Conservation (phyloP, 805 yeast genomes). For the Ogataea paradorogensis region DNA sequence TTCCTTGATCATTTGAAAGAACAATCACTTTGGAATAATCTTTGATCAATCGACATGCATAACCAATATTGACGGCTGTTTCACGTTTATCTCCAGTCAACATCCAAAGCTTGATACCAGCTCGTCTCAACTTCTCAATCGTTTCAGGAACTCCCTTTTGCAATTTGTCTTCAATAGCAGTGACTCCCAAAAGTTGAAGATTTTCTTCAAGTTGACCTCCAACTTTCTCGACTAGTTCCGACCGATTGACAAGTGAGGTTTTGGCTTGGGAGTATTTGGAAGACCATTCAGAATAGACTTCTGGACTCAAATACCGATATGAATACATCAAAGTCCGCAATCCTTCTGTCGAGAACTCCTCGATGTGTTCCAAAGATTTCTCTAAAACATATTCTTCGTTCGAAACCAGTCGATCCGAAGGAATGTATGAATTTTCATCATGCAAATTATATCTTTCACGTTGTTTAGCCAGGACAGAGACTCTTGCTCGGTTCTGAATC, state of each 20-base stretch:
- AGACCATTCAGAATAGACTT: constrained; percentile 66
- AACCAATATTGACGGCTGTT: constrained; percentile 96
- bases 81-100: constrained; percentile 97
- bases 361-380: constrained; percentile 84
- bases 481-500: constrained; percentile 50
- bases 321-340: constrained; percentile 85
- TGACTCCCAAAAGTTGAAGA: constrained; percentile 80
- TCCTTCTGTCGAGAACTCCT: constrained; percentile 94
- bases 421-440: constrained; percentile 39
- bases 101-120: constrained; percentile 98
- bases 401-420: constrained; percentile 53
- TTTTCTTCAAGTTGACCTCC: constrained; percentile 71
- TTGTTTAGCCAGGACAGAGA: constrained; percentile 60
- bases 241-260: constrained; percentile 67
- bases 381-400: constrained; percentile 80
- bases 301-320: constrained; percentile 62
- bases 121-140: constrained; percentile 85
- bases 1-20: constrained; percentile 37
- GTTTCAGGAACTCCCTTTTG: constrained; percentile 97
- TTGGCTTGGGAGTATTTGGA: constrained; percentile 69
- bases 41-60: constrained; percentile 87
- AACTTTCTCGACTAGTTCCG: constrained; percentile 59
- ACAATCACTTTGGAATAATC: constrained; percentile 88
- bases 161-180: constrained; percentile 95
- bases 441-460: constrained; percentile 43